Conservation (phyloP, 352 stramenopile species). For the Globisporangium irregulare region DNA sequence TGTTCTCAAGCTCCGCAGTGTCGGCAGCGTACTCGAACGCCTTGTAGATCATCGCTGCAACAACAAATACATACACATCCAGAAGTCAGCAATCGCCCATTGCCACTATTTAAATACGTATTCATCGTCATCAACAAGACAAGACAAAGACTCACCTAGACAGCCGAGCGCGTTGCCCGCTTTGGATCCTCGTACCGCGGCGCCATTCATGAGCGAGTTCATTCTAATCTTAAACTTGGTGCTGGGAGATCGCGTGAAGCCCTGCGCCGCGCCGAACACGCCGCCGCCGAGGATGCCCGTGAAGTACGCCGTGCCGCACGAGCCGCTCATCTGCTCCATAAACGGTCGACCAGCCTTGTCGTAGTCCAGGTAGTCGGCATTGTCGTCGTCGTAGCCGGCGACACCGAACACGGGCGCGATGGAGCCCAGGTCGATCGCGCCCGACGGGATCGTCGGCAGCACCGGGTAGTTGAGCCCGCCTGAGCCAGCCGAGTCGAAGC, state of each 20-base stretch:
- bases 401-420: slow-evolving; percentile 88
- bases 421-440: slow-evolving; percentile 73
- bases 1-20: slow-evolving; percentile 76
- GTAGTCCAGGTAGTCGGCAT: slow-evolving; percentile 84
- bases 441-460: slow-evolving; percentile 68
- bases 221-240: slow-evolving; percentile 88
- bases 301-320: slow-evolving; percentile 81
- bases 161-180: slow-evolving; percentile 81
- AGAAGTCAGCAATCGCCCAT: slow-evolving; percentile 8
- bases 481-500: slow-evolving; percentile 42
- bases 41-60: slow-evolving; percentile 86
- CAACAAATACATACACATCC: slow-evolving; percentile 10
- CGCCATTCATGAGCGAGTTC: slow-evolving; percentile 87
- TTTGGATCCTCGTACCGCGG: slow-evolving; percentile 76
- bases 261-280: slow-evolving; percentile 57
- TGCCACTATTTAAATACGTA: slow-evolving; percentile 1
- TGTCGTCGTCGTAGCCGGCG: slow-evolving; percentile 68
- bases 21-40: slow-evolving; percentile 80
- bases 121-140: not conserved
- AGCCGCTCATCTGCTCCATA: slow-evolving; percentile 80
- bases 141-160: slow-evolving; percentile 43
- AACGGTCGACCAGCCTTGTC: slow-evolving; percentile 81
- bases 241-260: slow-evolving; percentile 70
- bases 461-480: slow-evolving; percentile 68
- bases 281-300: slow-evolving; percentile 81